Evolutionary conservation across 345 rosid genomes (phyloP).

Genomic region (Reutealis trisperma): DNA sequence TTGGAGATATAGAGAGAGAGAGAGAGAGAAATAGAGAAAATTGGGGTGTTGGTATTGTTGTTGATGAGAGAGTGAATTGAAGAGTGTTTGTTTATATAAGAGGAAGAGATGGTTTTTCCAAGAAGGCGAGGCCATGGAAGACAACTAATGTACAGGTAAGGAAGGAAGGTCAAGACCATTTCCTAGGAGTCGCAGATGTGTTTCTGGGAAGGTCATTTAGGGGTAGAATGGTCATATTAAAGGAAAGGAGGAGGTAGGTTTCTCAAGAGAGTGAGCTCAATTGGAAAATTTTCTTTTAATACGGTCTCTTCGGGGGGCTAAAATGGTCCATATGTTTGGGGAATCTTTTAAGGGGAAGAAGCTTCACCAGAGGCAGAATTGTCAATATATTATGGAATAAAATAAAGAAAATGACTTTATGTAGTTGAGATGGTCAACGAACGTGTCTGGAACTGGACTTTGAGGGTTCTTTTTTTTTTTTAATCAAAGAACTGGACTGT

Average conservation of each 20-base stretch:
- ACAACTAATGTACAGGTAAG: constrained; percentile 56
- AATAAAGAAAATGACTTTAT: neutral
- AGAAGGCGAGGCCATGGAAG: constrained; percentile 57
- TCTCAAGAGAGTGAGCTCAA: no score
- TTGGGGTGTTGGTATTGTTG: neutral
- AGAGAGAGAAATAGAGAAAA: neutral
- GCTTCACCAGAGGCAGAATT: neutral
- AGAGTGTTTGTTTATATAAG: constrained; percentile 9
- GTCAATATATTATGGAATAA: neutral
- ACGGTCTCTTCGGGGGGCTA: constrained; percentile 12
- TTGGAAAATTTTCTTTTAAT: no score
- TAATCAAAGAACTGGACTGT: no score
- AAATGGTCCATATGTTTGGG: constrained; percentile 16
- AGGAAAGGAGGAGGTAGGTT: neutral
- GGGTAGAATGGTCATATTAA: neutral
- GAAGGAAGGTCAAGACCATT: constrained; percentile 23
- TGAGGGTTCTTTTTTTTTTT: no score
- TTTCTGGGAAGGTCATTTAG: constrained; percentile 39
- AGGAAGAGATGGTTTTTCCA: constrained; percentile 43
- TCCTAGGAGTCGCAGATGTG: neutral
- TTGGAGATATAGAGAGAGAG: neutral
- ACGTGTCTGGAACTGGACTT: neutral
- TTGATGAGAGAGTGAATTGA: neutral
- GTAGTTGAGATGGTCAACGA: neutral
- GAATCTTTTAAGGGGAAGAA: neutral